phyloP scores from a whole-genome alignment of 352 stramenopile species.

The Phytopythium vexans region DNA sequence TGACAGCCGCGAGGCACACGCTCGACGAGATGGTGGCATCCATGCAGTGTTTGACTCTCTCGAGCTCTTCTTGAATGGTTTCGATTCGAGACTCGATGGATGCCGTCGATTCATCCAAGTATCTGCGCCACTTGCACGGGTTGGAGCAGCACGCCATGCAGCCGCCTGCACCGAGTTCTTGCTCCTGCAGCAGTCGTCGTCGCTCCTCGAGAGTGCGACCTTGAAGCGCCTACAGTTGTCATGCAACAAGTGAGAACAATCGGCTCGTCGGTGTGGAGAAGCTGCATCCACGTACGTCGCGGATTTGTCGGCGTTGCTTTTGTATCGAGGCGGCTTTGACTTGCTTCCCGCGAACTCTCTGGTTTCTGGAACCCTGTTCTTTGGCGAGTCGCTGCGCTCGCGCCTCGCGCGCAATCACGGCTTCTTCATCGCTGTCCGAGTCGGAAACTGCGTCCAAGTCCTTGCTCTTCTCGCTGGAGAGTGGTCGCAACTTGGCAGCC shows the following conservation, averaged over 20 bases:
- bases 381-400: slow-evolving; percentile 30
- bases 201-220: slow-evolving; percentile 64
- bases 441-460: slow-evolving; percentile 38
- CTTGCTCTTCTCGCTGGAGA: not conserved
- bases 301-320: slow-evolving; percentile 73
- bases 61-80: slow-evolving; percentile 58
- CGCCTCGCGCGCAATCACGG: slow-evolving; percentile 48
- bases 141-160: slow-evolving; percentile 83
- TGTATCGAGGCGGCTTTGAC: slow-evolving; percentile 61
- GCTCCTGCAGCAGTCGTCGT: slow-evolving; percentile 51
- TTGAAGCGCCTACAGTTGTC: slow-evolving; percentile 35
- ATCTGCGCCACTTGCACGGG: slow-evolving; percentile 61
- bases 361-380: slow-evolving; percentile 22
- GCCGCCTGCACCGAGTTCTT: slow-evolving; percentile 64
- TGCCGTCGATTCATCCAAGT: slow-evolving; percentile 46
- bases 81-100: slow-evolving; percentile 61
- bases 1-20: slow-evolving; percentile 61
- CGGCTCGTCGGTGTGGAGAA: not conserved
- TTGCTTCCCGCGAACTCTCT: slow-evolving; percentile 48
- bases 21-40: slow-evolving; percentile 49
- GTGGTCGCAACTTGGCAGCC: not conserved
- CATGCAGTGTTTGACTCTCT: slow-evolving; percentile 57
- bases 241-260: not conserved
- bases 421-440: slow-evolving; percentile 76
- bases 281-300: slow-evolving; percentile 30